Base-by-base conservation (phyloP, 2,329 filamentous ascomycete genomes). In the Xylaria sp. region DNA sequence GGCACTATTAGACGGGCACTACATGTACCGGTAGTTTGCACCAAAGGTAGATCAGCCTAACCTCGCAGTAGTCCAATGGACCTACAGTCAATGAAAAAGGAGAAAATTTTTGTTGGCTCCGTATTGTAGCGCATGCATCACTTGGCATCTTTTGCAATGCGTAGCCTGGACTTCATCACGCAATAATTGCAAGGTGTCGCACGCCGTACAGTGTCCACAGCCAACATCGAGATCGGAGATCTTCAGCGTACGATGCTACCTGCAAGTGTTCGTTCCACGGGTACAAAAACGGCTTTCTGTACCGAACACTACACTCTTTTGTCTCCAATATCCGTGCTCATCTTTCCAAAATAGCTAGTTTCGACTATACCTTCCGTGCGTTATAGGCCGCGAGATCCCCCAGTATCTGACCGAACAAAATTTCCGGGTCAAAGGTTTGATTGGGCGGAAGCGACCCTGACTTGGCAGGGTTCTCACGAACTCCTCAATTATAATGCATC, bases 1-100 rank as follows among this genome's bases (percentile, higher is more conserved):
- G 42, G 49, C 51, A 36, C 58, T 66, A 66, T 36, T 42, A 56
- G 17, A 61, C 63, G 63, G 63, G 26, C 28, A 44, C 63, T 60
- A 65, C 63, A 54, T 59, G 44, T 65, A 44, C 62, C 62, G 62
- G 33, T 28, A 56, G 56, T 28, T 48, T 60, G 13, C 31, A 54
- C 28, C 23, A 48, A 46, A 31, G 15, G 15, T n/a, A 53, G 15
- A 28, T 13, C 9, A 53, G 15, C 4, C 5, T 33, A 38, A 17
- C 31, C 51, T 38, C 42, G 15, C n/a, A 40, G 13, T 57, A 58
- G 54, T 58, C 36, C 1, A 33, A n/a, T 33, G 15, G 56, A 59
- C 53, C 44, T 65, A 36, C 28, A 23, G 13, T 40, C 13, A 40
- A 61, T 11, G 46, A 57, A 62, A 58, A 23, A 15, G 33, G n/a